phyloP scores from a whole-genome alignment of 2,329 filamentous ascomycete genomes.

The Ilyonectria destructans region DNA sequence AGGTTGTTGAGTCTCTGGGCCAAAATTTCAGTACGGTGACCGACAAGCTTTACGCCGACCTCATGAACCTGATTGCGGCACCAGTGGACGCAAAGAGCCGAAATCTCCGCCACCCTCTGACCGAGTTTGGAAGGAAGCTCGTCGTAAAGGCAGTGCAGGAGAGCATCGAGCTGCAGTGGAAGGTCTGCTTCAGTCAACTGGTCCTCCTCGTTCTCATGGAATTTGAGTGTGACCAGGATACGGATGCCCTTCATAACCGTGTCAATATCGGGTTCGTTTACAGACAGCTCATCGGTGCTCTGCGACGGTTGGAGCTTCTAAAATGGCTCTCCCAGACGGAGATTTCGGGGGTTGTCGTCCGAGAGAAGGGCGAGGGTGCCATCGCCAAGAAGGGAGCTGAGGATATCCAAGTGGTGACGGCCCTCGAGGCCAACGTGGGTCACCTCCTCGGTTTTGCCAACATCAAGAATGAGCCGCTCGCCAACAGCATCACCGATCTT shows the following conservation, averaged over 20 bases:
- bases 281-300: conserved; percentile 77
- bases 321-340: conserved; percentile 77
- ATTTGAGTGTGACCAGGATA: conserved; percentile 82
- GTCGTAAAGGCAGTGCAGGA: conserved; percentile 86
- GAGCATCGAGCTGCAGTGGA: conserved; percentile 80
- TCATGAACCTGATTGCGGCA: conserved; percentile 64
- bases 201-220: conserved; percentile 90
- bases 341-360: conserved; percentile 66
- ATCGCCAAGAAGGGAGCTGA: conserved; percentile 61
- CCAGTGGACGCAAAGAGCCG: conserved; percentile 63
- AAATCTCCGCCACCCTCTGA: conserved; percentile 70
- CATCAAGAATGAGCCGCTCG: conserved; percentile 65
- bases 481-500: conserved; percentile 76
- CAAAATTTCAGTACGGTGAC: conserved; percentile 75
- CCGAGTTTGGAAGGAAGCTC: conserved; percentile 83
- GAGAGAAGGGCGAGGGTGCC: conserved; percentile 55
- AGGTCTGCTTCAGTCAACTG: conserved; percentile 85
- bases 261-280: conserved; percentile 81
- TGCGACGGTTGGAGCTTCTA: conserved; percentile 83
- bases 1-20: conserved; percentile 79
- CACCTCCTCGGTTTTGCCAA: conserved; percentile 76
- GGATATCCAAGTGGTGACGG: conserved; percentile 68
- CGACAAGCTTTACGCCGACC: conserved; percentile 68
- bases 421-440: conserved; percentile 72
- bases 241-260: conserved; percentile 73